phyloP scores from a whole-genome alignment of 2,329 filamentous ascomycete species.

The Cadophora luteo-olivacea region DNA sequence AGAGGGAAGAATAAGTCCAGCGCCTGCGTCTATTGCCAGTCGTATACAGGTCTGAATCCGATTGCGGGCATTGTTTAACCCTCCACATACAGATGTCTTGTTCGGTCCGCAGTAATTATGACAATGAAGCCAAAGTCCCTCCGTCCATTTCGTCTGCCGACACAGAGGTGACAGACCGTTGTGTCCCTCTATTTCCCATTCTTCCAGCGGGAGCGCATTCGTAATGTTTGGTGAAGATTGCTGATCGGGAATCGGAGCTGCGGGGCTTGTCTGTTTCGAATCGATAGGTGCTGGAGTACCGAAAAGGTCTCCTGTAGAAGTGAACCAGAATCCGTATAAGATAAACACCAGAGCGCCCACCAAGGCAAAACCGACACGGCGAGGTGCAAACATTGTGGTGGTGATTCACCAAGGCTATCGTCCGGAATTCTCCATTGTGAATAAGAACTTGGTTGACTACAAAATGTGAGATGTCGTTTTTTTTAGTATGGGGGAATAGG shows the following conservation, averaged over 20 bases:
- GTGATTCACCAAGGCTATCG: background rate
- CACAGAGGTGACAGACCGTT: constrained; percentile 25
- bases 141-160: constrained; percentile 29
- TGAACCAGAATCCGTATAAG: constrained; percentile 1
- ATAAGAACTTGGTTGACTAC: background rate
- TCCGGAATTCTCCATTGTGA: background rate
- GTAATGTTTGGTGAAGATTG: background rate
- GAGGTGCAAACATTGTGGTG: background rate
- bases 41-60: constrained; percentile 38
- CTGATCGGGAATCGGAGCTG: background rate
- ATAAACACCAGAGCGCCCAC: constrained; percentile 3
- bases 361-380: constrained; percentile 10
- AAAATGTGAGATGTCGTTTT: background rate
- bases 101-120: constrained; percentile 31
- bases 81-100: constrained; percentile 32
- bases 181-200: constrained; percentile 4
- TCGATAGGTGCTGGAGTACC: background rate
- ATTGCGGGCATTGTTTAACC: constrained; percentile 38
- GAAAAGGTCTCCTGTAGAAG: background rate
- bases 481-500: background rate
- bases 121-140: constrained; percentile 38
- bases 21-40: constrained; percentile 36
- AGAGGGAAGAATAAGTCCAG: constrained; percentile 35
- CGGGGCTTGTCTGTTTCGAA: background rate
- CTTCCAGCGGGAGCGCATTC: background rate